phyloP scores from a whole-genome alignment of 257 asterid species.

The Solanum peruvianum region DNA sequence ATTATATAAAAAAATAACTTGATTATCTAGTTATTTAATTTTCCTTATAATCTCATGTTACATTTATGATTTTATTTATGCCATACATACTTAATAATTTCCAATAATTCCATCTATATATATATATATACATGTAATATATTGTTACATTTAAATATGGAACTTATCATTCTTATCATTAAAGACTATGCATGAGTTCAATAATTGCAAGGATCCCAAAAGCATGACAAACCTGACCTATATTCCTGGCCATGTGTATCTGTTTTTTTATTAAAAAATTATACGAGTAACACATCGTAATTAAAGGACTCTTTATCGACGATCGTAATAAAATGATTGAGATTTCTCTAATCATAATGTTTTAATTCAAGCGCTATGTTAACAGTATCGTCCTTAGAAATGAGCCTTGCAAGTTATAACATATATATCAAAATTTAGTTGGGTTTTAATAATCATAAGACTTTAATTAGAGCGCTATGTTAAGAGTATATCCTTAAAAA shows the following conservation, averaged over 20 bases:
- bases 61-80: neutral
- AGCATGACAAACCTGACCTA: slow-evolving; percentile 60
- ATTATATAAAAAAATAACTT: neutral
- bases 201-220: slow-evolving; percentile 81
- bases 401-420: neutral
- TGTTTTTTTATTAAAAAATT: neutral
- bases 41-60: neutral
- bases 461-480: accelerated
- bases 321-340: neutral
- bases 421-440: neutral
- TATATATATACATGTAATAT: neutral
- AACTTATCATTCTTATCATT: slow-evolving; percentile 28
- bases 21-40: neutral
- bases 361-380: accelerated
- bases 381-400: accelerated
- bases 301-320: neutral
- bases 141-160: neutral
- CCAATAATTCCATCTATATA: neutral
- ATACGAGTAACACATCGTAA: neutral
- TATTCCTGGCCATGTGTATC: slow-evolving; percentile 16
- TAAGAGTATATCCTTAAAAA: accelerated
- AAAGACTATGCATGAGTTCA: slow-evolving; percentile 59
- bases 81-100: neutral
- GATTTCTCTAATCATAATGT: accelerated
- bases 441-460: accelerated